phyloP scores from a whole-genome alignment of 2,329 filamentous ascomycete species.

The Verticillium tricorpus region DNA sequence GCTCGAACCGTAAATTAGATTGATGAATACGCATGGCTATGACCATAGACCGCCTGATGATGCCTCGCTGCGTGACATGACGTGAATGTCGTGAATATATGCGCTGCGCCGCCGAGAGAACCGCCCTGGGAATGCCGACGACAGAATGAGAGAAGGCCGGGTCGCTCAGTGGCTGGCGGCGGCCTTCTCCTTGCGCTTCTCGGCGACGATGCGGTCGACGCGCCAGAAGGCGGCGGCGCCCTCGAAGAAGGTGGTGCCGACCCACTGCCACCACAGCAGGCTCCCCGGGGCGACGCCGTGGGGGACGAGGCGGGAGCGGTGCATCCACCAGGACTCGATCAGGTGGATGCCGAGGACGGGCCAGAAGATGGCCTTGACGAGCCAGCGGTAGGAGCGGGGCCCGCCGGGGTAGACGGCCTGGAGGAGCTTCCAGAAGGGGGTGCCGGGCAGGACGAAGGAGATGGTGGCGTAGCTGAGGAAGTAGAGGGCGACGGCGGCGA shows the following conservation, averaged over 20 bases:
- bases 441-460: slow-evolving; percentile 49
- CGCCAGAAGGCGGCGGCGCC: slow-evolving; percentile 45
- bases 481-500: slow-evolving; percentile 50
- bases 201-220: slow-evolving; percentile 43
- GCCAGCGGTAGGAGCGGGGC: slow-evolving; percentile 49
- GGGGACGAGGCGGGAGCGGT: slow-evolving; percentile 38
- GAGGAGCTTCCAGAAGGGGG: slow-evolving; percentile 42
- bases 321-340: slow-evolving; percentile 54
- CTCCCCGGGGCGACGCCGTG: slow-evolving; percentile 42
- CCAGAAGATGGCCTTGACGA: slow-evolving; percentile 54
- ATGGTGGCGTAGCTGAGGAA: slow-evolving; percentile 43
- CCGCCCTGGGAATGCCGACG: too few species aligned
- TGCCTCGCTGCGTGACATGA: too few species aligned
- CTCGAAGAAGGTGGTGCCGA: slow-evolving; percentile 47
- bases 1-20: too few species aligned
- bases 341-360: slow-evolving; percentile 62
- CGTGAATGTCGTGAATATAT: too few species aligned
- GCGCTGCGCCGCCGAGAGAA: not conserved
- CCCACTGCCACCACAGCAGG: slow-evolving; percentile 52
- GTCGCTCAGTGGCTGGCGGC: slow-evolving; percentile 27
- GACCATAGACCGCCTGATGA: too few species aligned
- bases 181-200: slow-evolving; percentile 32
- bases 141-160: too few species aligned
- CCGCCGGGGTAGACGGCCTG: slow-evolving; percentile 53
- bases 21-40: too few species aligned